Evolutionary conservation across 164 flowering plant species (phyloP).

Genomic region (grape (Vitis vinifera)): DNA sequence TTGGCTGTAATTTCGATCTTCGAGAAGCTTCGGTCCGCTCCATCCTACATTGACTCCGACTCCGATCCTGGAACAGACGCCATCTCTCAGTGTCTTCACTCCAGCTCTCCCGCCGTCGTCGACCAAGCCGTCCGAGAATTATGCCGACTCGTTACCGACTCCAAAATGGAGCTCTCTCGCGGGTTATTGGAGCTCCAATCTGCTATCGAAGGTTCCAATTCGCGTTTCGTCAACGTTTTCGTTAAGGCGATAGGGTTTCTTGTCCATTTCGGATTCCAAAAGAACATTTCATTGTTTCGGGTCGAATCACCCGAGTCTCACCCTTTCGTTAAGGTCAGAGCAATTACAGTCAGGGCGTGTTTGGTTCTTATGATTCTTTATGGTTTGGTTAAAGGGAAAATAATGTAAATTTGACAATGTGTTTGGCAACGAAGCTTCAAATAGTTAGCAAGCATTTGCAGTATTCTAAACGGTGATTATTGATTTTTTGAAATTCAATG

Average conservation of each 20-base stretch:
- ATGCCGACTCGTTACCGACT: slow-evolving; percentile 66
- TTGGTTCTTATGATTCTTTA: background rate
- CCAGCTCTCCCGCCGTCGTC: slow-evolving; percentile 61
- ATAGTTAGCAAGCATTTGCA: too few relatives aligned
- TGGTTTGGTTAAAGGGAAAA: too few relatives aligned
- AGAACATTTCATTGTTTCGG: slow-evolving; percentile 25
- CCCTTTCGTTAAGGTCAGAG: slow-evolving; percentile 74
- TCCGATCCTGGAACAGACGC: slow-evolving; percentile 56
- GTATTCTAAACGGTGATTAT: too few relatives aligned
- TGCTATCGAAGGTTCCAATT: slow-evolving; percentile 61
- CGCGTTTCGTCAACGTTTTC: slow-evolving; percentile 48
- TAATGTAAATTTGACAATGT: too few relatives aligned
- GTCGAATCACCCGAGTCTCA: slow-evolving; percentile 47
- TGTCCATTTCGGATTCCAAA: slow-evolving; percentile 49
- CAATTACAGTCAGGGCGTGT: background rate
- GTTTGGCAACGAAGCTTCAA: too few relatives aligned
- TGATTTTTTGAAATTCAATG: slow-evolving; percentile 4
- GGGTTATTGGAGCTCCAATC: slow-evolving; percentile 86
- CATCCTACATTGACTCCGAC: slow-evolving; percentile 33
- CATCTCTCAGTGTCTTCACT: slow-evolving; percentile 60
- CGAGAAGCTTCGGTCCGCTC: slow-evolving; percentile 71
- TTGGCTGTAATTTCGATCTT: slow-evolving; percentile 78
- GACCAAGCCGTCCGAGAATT: slow-evolving; percentile 87
- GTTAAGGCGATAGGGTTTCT: slow-evolving; percentile 74
- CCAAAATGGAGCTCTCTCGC: slow-evolving; percentile 37